These are phyloP conservation scores for Chalciporus pseudorubinellus DNA, from an alignment of 768 basidiomycete genomes.

Conservation along the genomic window DNA sequence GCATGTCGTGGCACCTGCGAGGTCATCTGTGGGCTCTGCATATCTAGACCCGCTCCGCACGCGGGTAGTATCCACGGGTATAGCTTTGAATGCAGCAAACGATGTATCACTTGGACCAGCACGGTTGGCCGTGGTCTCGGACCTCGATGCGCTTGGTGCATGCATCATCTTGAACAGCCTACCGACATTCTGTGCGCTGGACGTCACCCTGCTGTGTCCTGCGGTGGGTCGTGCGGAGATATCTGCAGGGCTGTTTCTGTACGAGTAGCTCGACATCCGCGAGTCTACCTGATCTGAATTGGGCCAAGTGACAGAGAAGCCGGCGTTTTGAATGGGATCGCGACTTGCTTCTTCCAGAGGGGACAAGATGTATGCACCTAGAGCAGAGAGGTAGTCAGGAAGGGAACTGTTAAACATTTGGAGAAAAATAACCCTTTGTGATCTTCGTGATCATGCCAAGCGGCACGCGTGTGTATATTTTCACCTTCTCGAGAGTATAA, in stretches of 20 bases:
- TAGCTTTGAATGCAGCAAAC: slow-evolving; percentile 76
- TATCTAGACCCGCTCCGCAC: slow-evolving; percentile 43
- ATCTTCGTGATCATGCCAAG: slow-evolving; percentile 76
- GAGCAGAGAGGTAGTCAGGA: neutral
- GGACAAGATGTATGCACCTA: slow-evolving; percentile 94
- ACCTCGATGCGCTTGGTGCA: slow-evolving; percentile 12
- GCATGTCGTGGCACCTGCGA: slow-evolving; percentile 63
- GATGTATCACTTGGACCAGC: slow-evolving; percentile 38
- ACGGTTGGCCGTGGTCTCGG: slow-evolving; percentile 36
- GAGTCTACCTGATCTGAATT: slow-evolving; percentile 64
- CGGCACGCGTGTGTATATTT: slow-evolving; percentile 85
- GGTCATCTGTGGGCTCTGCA: slow-evolving; percentile 59
- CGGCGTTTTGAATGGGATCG: slow-evolving; percentile 84
- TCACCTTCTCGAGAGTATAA: slow-evolving; percentile 89
- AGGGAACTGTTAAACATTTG: neutral
- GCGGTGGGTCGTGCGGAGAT: neutral
- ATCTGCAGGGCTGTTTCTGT: slow-evolving; percentile 61
- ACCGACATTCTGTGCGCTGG: slow-evolving; percentile 1
- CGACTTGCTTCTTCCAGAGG: slow-evolving; percentile 90
- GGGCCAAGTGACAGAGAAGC: slow-evolving; percentile 81
- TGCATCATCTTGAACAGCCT: slow-evolving; percentile 31
- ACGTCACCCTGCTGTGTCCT: neutral
- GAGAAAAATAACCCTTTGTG: slow-evolving; percentile 58
- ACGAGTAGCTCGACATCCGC: slow-evolving; percentile 80
- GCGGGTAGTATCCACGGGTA: slow-evolving; percentile 66